Evolutionary conservation across 495 filamentous ascomycete genomes (phyloP).

Genomic region (Hyaloscypha hepaticicola): DNA sequence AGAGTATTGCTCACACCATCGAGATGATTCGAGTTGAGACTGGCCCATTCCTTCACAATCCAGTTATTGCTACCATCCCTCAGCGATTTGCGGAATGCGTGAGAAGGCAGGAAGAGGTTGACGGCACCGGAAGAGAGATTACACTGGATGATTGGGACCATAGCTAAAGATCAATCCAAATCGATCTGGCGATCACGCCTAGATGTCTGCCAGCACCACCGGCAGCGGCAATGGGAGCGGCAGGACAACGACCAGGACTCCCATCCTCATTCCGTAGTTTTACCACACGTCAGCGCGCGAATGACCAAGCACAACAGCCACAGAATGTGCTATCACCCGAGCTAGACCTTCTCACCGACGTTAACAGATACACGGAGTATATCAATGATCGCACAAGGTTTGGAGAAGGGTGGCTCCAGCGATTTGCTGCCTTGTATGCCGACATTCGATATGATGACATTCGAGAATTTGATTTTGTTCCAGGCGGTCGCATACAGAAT

Average conservation of each 20-base stretch:
- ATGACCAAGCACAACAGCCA: too few species aligned
- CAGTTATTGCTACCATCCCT: neutral
- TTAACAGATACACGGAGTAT: neutral
- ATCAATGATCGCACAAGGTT: neutral
- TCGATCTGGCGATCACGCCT: neutral
- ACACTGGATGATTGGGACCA: neutral
- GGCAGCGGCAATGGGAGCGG: neutral
- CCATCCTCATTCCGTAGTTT: too few species aligned
- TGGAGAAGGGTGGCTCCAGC: too few species aligned
- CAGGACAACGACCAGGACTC: too few species aligned
- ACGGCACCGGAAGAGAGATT: neutral
- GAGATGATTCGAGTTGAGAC: neutral
- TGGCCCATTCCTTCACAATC: neutral
- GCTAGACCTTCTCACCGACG: neutral
- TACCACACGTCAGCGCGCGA: too few species aligned
- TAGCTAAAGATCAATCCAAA: neutral
- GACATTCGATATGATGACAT: neutral
- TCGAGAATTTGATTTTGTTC: neutral
- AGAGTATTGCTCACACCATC: neutral
- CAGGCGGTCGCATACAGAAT: neutral
- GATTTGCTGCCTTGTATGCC: neutral
- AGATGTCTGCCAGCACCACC: neutral
- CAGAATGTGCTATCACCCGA: neutral
- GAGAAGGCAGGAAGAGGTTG: neutral
- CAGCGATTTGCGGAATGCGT: neutral